phyloP scores from a whole-genome alignment of 768 basidiomycete genomes.

The Tubosaeta brunneosetosa region DNA sequence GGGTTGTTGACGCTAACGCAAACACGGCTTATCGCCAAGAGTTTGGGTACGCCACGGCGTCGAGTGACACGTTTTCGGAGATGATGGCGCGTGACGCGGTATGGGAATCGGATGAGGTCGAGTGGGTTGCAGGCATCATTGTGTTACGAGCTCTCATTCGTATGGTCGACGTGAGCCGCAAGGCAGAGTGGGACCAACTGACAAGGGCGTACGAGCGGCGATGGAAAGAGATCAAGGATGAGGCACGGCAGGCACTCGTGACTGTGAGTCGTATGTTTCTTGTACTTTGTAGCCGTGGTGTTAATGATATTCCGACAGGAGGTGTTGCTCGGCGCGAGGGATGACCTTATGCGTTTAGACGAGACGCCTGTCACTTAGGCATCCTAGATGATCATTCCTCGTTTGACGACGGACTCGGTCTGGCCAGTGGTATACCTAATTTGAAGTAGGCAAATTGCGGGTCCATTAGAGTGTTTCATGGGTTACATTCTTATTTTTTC shows the following conservation, averaged over 20 bases:
- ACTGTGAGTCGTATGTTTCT: constrained; percentile 36
- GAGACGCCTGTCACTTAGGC: constrained; percentile 11
- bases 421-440: background rate
- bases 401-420: background rate
- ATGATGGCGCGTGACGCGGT: constrained; percentile 62
- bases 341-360: constrained; percentile 48
- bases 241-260: constrained; percentile 57
- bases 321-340: constrained; percentile 47
- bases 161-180: constrained; percentile 45
- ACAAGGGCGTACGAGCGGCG: constrained; percentile 55
- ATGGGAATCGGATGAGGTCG: constrained; percentile 63
- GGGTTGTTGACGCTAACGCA: constrained; percentile 2
- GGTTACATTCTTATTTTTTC: too few species aligned
- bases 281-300: background rate
- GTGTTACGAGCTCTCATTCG: constrained; percentile 55
- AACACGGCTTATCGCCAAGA: constrained; percentile 26
- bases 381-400: background rate
- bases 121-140: constrained; percentile 64
- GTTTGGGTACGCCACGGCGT: constrained; percentile 37
- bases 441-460: background rate
- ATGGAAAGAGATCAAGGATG: constrained; percentile 70
- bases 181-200: constrained; percentile 52
- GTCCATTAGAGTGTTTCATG: background rate
- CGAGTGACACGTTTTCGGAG: constrained; percentile 43
- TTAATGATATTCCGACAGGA: constrained; percentile 34